Evolutionary conservation across 352 stramenopile genomes (phyloP).

Genomic region (Lagenidium giganteum): DNA sequence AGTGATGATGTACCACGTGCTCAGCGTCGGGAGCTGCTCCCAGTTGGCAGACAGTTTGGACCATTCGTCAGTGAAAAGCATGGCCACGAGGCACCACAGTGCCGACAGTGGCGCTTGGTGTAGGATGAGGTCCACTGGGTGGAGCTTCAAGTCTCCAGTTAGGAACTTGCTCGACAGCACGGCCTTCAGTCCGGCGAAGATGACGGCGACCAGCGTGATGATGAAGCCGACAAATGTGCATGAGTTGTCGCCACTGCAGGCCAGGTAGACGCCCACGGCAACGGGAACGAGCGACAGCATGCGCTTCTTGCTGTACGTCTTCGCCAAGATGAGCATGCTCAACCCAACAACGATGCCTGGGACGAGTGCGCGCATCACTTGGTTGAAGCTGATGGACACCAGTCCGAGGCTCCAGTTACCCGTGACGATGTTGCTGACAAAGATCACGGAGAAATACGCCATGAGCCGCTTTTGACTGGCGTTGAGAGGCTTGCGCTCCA

Average conservation of each 20-base stretch:
- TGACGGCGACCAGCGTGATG: constrained; percentile 84
- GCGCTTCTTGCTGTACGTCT: constrained; percentile 66
- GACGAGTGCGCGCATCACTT: constrained; percentile 89
- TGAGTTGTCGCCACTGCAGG: constrained; percentile 86
- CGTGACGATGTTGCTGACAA: constrained; percentile 94
- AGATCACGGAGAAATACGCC: constrained; percentile 90
- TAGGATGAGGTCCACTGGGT: constrained; percentile 90
- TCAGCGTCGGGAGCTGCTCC: constrained; percentile 49
- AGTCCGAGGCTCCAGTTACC: constrained; percentile 90
- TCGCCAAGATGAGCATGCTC: constrained; percentile 76
- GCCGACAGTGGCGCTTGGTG: constrained; percentile 92
- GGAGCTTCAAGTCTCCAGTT: constrained; percentile 90
- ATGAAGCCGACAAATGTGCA: constrained; percentile 85
- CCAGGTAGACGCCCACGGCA: constrained; percentile 77
- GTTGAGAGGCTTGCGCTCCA: constrained; percentile 65
- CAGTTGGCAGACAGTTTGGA: constrained; percentile 48
- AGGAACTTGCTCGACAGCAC: constrained; percentile 92
- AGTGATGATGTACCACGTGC: constrained; percentile 80
- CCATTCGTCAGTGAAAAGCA: constrained; percentile 78
- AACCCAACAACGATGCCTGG: constrained; percentile 74
- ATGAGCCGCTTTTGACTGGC: constrained; percentile 63
- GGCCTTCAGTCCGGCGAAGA: constrained; percentile 91
- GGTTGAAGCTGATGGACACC: constrained; percentile 95
- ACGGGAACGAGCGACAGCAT: constrained; percentile 75
- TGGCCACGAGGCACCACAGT: constrained; percentile 82